Percentiles rank a stretch among this genome's conserved stretches.
Conservation (phyloP, 805 yeast species). For the Debaryomyces prosopidis region DNA sequence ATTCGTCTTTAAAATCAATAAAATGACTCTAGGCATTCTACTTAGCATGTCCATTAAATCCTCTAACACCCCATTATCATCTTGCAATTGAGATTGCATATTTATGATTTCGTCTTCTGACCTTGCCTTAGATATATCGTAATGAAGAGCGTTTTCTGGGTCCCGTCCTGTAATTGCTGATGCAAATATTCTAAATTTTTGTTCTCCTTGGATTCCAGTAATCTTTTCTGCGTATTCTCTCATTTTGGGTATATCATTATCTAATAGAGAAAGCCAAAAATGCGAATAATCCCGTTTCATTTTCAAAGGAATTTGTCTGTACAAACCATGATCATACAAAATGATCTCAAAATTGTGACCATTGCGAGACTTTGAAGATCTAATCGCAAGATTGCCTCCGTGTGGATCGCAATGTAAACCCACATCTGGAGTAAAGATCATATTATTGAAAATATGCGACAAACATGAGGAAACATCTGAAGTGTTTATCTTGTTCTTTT, state of each 20-base stretch:
- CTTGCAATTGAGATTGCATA: slow-evolving; percentile 62
- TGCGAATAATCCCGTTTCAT: slow-evolving; percentile 83
- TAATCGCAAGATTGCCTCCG: slow-evolving; percentile 91
- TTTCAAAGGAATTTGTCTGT: slow-evolving; percentile 75
- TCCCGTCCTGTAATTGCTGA: slow-evolving; percentile 96
- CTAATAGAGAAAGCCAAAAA: slow-evolving; percentile 88
- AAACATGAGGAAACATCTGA: slow-evolving; percentile 81
- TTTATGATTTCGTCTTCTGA: slow-evolving; percentile 60
- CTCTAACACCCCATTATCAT: slow-evolving; percentile 63
- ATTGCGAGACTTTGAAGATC: slow-evolving; percentile 31
- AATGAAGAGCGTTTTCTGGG: slow-evolving; percentile 68
- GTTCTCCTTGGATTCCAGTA: slow-evolving; percentile 75
- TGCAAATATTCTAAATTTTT: slow-evolving; percentile 76
- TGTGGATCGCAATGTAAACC: slow-evolving; percentile 98
- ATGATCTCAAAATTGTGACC: slow-evolving; percentile 86
- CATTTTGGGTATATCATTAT: slow-evolving; percentile 67
- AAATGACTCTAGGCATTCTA: slow-evolving; percentile 79
- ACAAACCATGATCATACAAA: slow-evolving; percentile 92
- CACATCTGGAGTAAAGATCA: slow-evolving; percentile 93
- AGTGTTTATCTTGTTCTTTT: slow-evolving; percentile 62
- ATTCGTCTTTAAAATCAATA: slow-evolving; percentile 87
- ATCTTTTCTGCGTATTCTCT: slow-evolving; percentile 69
- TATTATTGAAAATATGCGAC: slow-evolving; percentile 86
- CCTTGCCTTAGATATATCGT: slow-evolving; percentile 56
- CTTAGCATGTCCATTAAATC: slow-evolving; percentile 79